Percentiles rank a stretch among this genome's conserved stretches.
phyloP scores from a whole-genome alignment of 768 basidiomycete species.

The Coprinopsis sp. region DNA sequence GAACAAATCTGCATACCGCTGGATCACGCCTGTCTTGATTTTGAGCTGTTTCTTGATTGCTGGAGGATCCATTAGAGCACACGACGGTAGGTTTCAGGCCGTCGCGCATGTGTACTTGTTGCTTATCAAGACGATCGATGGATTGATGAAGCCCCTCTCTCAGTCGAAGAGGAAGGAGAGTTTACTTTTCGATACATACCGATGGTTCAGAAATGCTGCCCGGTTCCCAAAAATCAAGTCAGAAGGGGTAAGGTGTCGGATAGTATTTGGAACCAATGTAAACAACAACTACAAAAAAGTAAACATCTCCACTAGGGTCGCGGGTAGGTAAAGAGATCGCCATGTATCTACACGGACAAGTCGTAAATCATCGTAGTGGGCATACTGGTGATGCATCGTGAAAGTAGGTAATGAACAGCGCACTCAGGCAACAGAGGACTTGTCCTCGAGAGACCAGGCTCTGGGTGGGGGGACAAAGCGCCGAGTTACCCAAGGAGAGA shows the following conservation, averaged over 20 bases:
- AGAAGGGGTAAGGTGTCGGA: constrained; percentile 1
- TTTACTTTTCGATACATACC: no score
- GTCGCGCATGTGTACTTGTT: no score
- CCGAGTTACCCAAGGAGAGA: constrained; percentile 1
- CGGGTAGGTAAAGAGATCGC: constrained; percentile 7
- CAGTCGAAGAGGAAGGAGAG: no score
- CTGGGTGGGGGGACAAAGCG: not conserved
- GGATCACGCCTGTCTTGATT: constrained; percentile 67
- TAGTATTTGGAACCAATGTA: not conserved
- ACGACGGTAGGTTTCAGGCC: no score
- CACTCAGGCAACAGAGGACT: constrained; percentile 4
- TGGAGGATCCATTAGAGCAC: constrained; percentile 44
- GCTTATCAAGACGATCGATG: no score
- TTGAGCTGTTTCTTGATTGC: constrained; percentile 62
- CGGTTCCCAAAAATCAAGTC: not conserved
- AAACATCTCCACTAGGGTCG: constrained; percentile 11
- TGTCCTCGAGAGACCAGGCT: not conserved
- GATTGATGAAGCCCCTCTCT: no score
- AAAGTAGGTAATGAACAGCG: not conserved
- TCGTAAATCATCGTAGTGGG: constrained; percentile 10
- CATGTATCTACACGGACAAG: constrained; percentile 6
- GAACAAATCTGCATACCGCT: constrained; percentile 62
- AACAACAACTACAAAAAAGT: constrained; percentile 8
- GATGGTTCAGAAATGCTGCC: no score
- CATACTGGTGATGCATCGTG: constrained; percentile 11